Evolutionary conservation across 2,329 filamentous ascomycete genomes (phyloP), one percentile per base, ranked within the genome.

Genomic region (Xylaria sp.): DNA sequence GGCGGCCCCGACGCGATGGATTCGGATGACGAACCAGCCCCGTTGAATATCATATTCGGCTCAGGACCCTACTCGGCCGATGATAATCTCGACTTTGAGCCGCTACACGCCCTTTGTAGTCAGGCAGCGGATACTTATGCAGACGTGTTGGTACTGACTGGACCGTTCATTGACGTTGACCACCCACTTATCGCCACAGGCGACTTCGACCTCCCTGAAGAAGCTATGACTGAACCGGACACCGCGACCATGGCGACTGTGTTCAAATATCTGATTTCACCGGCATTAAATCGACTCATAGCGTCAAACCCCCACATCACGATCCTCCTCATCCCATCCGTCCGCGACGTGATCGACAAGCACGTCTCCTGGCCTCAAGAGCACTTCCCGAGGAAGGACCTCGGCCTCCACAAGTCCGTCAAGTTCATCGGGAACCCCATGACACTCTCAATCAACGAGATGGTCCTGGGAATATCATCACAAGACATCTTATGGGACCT

Each of bases 1-100:
- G 87, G 87, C 47, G 85, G 84, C 1, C 83, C 86, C 0, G 87
- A 89, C 65, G 83, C 83, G 23, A 87, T 88, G 84, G 88, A 84
- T 38, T 79, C 82, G 2, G 86, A 88, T 64, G 78, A 80, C 4
- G 79, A 82, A 2, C 83, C 86, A 0, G 80, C 87, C 8, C 93
- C 94, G 0, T 78, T 98, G 17, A 93, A 85, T 70, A 81, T 96
- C 53, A 77, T 97, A 38, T 84, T 94, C 61, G 92, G 90, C 1
- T 87, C 92, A 0, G 95, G 95, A 0, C 95, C 95, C 0, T 99
- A 96, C 77, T 97, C 94, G 0, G 88, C 93, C 2, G 94, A 98
- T 69, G 91, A 94, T 71, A 96, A 96, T 72, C 87, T 99, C 47
- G 90, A 93, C 68, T 99, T 94, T 73, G 91, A 96, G 71, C 91